Conservation (phyloP, 2,329 filamentous ascomycete genomes). For the Paecilomyces dactylethromorphus region DNA sequence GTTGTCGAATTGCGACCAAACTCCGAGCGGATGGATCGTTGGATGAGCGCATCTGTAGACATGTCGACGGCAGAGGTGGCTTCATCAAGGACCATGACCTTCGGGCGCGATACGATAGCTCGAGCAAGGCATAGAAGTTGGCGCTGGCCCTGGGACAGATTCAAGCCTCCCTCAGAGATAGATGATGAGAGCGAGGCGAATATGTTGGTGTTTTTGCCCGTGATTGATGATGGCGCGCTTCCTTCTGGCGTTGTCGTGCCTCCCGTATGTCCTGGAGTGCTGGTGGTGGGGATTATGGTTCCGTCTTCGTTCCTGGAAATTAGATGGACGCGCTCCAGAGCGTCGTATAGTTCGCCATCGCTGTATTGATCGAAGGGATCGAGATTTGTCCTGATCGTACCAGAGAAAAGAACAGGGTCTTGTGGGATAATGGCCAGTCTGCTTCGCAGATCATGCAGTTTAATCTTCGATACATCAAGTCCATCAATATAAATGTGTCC, state of each 20-base stretch:
- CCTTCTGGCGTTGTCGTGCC: background rate
- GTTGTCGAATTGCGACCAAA: conserved; percentile 58
- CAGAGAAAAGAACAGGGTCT: conserved; percentile 75
- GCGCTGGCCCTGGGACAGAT: conserved; percentile 69
- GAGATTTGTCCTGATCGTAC: conserved; percentile 68
- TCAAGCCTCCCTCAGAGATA: conserved; percentile 66
- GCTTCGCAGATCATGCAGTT: conserved; percentile 63
- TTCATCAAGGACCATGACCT: conserved; percentile 75
- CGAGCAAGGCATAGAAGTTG: conserved; percentile 70
- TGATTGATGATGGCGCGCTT: background rate
- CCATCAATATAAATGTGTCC: conserved; percentile 67
- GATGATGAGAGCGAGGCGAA: conserved; percentile 57
- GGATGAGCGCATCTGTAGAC: conserved; percentile 67
- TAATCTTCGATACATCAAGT: conserved; percentile 65
- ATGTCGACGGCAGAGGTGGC: conserved; percentile 75
- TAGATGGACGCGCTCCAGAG: conserved; percentile 65
- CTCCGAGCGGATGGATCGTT: conserved; percentile 65
- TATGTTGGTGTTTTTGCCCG: conserved; percentile 45
- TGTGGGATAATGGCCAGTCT: conserved; percentile 75
- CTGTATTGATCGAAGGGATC: conserved; percentile 68
- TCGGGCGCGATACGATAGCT: conserved; percentile 64
- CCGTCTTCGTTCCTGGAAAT: conserved; percentile 39
- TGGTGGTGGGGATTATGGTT: conserved; percentile 10
- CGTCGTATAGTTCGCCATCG: conserved; percentile 63
- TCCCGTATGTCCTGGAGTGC: conserved; percentile 3